Base-by-base conservation (phyloP, 2,329 filamentous ascomycete species). In the Cercospora sojina region DNA sequence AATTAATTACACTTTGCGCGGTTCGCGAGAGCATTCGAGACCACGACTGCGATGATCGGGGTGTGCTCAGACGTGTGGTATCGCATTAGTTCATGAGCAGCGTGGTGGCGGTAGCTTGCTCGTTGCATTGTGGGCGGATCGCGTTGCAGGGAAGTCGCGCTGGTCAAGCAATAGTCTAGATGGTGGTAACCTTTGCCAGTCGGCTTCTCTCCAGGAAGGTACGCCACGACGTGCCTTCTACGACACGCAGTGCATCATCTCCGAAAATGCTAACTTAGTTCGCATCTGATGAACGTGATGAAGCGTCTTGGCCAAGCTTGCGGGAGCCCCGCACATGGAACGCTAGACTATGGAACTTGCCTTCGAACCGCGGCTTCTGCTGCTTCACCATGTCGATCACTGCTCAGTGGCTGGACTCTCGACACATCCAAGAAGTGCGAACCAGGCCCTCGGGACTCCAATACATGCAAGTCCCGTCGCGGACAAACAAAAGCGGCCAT, bases 1-100 rank as follows among this genome's bases (percentile, higher is more conserved):
- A 41, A 29, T 32, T 23, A 25, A 58, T 55, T 56, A 67, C 57
- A 59, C 56, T 51, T 51, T 43, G 41, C 32, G 41, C 18, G 25
- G 25, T 35, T 32, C 25, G 20, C 20, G 43, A 49, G 18, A 23
- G 20, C 12, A 25, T 49, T 23, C 43, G 20, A 25, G 18, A 49
- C 9, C 25, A 16, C 25, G 51, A 29, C 5, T 27, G 6, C 13
- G 51, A 18, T 29, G 51, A 6, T 49, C 43, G 9, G 18, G 43
- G 25, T 49, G 20, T 49, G 43, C 43, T 49, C 9, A 49, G 18
- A 23, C 12, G 43, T 49, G 43, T 25, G 43, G 10, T 13, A 49
- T 49, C 20, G 43, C 43, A 49, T 49, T 49, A 49, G 43, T 49
- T 49, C 43, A 25, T 7, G 18, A 49, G 43, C 43, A 23, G 18